Conservation (phyloP, 768 basidiomycete species). For the Tulasnella sp. region DNA sequence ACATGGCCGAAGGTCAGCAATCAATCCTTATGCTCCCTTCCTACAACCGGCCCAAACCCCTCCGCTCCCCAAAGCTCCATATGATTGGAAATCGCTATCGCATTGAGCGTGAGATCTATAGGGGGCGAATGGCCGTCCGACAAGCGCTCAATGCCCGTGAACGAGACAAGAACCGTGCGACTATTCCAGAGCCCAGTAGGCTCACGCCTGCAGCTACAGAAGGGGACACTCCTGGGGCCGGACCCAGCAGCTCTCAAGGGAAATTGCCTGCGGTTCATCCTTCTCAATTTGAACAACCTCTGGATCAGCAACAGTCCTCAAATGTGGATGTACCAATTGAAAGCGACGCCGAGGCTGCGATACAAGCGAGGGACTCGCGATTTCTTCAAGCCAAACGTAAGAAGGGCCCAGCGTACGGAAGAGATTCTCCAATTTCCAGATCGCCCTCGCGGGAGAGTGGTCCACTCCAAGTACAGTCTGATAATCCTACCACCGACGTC, state of each 20-base stretch:
- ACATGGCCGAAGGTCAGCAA: slow-evolving; percentile 88
- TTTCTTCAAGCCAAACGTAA: not conserved
- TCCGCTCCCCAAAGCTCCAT: slow-evolving; percentile 48
- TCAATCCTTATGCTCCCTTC: not conserved
- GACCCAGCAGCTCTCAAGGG: not conserved
- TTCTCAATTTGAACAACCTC: not conserved
- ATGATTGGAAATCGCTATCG: slow-evolving; percentile 89
- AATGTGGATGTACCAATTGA: slow-evolving; percentile 49
- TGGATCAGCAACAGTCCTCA: slow-evolving; percentile 20
- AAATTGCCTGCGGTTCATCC: not conserved
- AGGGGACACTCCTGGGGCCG: not conserved
- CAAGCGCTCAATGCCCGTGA: slow-evolving; percentile 26
- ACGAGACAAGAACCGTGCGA: not conserved
- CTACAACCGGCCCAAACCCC: no score
- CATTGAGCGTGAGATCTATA: slow-evolving; percentile 71
- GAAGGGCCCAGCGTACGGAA: not conserved
- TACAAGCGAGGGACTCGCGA: slow-evolving; percentile 30
- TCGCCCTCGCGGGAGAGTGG: no score
- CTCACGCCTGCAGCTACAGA: not conserved
- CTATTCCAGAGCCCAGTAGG: not conserved
- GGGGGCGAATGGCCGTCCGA: slow-evolving; percentile 66
- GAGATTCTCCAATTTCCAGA: no score
- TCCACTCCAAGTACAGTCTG: not conserved
- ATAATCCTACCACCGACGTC: no score
- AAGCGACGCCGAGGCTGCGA: slow-evolving; percentile 68